Evolutionary conservation across 768 basidiomycete species (phyloP).

Genomic region (Sutorius australiensis): DNA sequence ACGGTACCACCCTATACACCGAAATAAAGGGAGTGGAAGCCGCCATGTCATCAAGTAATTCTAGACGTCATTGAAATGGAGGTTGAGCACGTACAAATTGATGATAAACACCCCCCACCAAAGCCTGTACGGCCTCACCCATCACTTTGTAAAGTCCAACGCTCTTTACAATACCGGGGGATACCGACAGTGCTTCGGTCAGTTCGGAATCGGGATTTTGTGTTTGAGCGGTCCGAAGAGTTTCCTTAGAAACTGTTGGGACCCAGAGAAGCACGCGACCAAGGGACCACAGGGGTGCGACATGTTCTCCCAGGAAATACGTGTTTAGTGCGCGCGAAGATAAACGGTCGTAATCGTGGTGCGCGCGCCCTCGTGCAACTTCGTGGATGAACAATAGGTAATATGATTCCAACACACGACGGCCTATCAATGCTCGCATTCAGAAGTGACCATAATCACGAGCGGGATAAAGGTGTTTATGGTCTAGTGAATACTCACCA

Average conservation of each 20-base stretch:
- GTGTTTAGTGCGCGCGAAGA: constrained; percentile 59
- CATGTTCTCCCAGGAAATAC: constrained; percentile 66
- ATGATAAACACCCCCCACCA: constrained; percentile 72
- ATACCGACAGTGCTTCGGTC: constrained; percentile 26
- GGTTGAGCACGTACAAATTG: constrained; percentile 61
- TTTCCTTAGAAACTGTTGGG: constrained; percentile 46
- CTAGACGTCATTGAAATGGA: constrained; percentile 19
- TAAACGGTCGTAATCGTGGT: constrained; percentile 58
- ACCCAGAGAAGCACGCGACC: constrained; percentile 74
- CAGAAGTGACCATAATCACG: neutral
- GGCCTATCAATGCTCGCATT: constrained; percentile 43
- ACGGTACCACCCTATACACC: constrained; percentile 30
- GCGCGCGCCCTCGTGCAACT: constrained; percentile 40
- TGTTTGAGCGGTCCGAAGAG: constrained; percentile 22
- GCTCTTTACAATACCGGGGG: constrained; percentile 40
- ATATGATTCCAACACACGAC: constrained; percentile 74
- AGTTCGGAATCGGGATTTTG: constrained; percentile 25
- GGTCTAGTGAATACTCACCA: constrained; percentile 37
- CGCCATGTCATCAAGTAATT: neutral
- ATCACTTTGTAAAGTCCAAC: constrained; percentile 75
- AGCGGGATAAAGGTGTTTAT: neutral
- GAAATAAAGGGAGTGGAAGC: constrained; percentile 2
- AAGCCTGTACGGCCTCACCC: constrained; percentile 71
- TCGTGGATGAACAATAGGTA: constrained; percentile 68
- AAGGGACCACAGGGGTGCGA: constrained; percentile 73